Evolutionary conservation across 2,329 filamentous ascomycete species (phyloP).

Genomic region (Cryphonectria carpinicola): DNA sequence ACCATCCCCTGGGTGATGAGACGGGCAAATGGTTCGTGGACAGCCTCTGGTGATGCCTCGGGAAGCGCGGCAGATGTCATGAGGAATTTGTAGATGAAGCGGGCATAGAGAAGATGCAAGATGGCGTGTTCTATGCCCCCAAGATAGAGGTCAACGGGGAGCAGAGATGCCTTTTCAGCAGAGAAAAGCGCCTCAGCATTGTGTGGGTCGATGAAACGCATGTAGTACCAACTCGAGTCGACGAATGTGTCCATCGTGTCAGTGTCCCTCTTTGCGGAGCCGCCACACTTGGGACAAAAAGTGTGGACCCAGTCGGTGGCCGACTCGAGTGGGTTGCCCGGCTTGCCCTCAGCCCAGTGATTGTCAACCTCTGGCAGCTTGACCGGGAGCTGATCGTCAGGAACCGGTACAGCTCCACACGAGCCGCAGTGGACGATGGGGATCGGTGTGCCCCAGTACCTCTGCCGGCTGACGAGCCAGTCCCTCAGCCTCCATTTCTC

Average conservation of each 20-base stretch:
- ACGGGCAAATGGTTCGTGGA: conserved; percentile 77
- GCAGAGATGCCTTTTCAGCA: conserved; percentile 55
- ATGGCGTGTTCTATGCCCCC: conserved; percentile 92
- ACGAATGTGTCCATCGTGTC: conserved; percentile 98
- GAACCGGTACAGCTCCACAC: conserved; percentile 81
- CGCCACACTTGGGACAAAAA: conserved; percentile 73
- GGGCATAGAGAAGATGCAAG: conserved; percentile 83
- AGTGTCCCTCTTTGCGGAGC: conserved; percentile 77
- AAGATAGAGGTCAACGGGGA: conserved; percentile 87
- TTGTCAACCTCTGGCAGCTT: conserved; percentile 69
- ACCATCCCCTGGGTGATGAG: conserved; percentile 93
- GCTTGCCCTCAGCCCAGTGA: conserved; percentile 69
- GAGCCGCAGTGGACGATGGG: conserved; percentile 80
- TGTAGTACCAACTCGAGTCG: conserved; percentile 92
- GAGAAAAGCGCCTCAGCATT: conserved; percentile 67
- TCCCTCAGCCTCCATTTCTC: conserved; percentile 83
- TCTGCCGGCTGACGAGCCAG: conserved; percentile 89
- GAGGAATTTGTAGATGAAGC: conserved; percentile 89
- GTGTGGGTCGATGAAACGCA: conserved; percentile 74
- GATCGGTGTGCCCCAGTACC: conserved; percentile 91
- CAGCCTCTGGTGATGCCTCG: conserved; percentile 38
- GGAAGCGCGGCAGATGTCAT: conserved; percentile 58
- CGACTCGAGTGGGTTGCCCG: conserved; percentile 77
- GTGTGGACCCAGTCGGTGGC: conserved; percentile 76
- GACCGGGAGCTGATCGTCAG: conserved; percentile 76